Evolutionary conservation across 768 basidiomycete genomes (phyloP), one percentile per base, ranked within the genome.

Genomic region (Amanita fuliginea): DNA sequence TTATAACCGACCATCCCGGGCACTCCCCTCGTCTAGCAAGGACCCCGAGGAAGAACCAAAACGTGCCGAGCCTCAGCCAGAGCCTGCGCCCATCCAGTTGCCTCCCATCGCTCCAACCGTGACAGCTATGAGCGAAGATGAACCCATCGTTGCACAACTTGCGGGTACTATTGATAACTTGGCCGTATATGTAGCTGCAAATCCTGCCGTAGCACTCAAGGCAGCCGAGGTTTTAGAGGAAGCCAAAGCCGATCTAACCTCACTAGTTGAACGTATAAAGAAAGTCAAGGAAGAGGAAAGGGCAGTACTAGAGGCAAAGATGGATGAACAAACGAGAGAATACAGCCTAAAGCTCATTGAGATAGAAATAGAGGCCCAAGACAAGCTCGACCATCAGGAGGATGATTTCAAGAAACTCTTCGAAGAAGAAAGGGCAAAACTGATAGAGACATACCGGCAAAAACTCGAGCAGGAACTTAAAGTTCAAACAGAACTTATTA

Each of bases 131-230:
- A 67, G 70, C 47, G 67, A 74, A 13, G 84, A 86, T 7, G 95
- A 98, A 60, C 94, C 94, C n/a, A 81, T 96, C 57, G 85, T 99
- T 54, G 74, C 81, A 3, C 90, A 97, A 59, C 83, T 99, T 8
- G 95, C 93, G 6, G 74, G 79, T 3, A 93, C 91, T 30, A 97
- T 98, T 58, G 96, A 98, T 67, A 77, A 83, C 57, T 83, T 99
- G 43, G 84, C 93, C 13, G 76, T 82, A 8, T 92, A 84, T 67
- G 74, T 97, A 24, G 81, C 82, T 35, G 71, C 81, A 19, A 83
- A 86, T 56, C 83, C 91, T 18, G 59, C 73, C 3, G 80, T 80
- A 5, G 76, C 80, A 13, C 64, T 75, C 37, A 77, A 86, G 57
- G 88, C 84, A 33, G 76, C 77, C 28, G 78, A 75, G 44, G 79